phyloP scores from a whole-genome alignment of 2,329 filamentous ascomycete species.

The Paraphaeosphaeria minitans region DNA sequence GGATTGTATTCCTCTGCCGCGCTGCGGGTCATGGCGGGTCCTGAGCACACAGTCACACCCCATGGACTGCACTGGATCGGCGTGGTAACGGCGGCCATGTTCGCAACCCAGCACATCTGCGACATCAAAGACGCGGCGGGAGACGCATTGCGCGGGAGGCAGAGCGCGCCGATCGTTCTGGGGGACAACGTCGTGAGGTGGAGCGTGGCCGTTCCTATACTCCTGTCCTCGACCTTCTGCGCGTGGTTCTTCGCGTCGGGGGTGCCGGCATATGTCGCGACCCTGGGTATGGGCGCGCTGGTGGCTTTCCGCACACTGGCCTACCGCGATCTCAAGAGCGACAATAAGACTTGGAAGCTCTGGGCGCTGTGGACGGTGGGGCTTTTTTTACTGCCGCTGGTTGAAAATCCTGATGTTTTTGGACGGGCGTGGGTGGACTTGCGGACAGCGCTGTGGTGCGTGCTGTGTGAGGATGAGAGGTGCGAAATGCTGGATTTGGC shows the following conservation, averaged over 20 bases:
- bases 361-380: slow-evolving; percentile 26
- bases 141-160: no score
- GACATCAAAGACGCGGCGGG: no score
- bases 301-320: slow-evolving; percentile 18
- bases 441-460: slow-evolving; percentile 3
- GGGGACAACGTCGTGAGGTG: slow-evolving; percentile 23
- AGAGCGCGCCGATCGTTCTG: slow-evolving; percentile 27
- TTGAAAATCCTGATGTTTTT: slow-evolving; percentile 7
- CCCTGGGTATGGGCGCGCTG: slow-evolving; percentile 11
- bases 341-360: slow-evolving; percentile 26
- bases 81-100: no score
- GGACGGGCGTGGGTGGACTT: background rate
- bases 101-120: no score
- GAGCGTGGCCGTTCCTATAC: slow-evolving; percentile 26
- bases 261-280: background rate
- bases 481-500: slow-evolving; percentile 17
- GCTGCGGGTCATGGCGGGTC: no score
- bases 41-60: no score
- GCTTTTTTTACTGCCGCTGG: slow-evolving; percentile 22
- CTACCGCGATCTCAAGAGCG: slow-evolving; percentile 13
- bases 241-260: slow-evolving; percentile 22
- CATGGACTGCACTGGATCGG: no score
- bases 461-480: slow-evolving; percentile 7
- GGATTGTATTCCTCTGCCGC: no score
- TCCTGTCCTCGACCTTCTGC: slow-evolving; percentile 19